A percentile compares a stretch with the other conserved stretches of the same genome.
These are phyloP conservation scores for Solanum appendiculatum DNA, from an alignment of 257 asterid species.

Conservation along the genomic window DNA sequence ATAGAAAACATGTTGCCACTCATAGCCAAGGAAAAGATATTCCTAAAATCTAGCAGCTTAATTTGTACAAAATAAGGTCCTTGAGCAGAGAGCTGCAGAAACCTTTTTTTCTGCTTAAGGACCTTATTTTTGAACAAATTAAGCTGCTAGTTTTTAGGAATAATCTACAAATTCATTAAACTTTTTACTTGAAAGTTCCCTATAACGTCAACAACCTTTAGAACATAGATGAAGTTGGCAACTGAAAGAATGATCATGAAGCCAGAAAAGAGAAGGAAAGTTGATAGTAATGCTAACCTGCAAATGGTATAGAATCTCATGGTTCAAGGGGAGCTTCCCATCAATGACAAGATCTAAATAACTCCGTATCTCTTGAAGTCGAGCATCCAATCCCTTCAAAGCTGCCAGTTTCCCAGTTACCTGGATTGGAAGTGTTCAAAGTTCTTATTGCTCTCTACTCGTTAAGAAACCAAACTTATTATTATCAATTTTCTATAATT, in stretches of 20 bases:
- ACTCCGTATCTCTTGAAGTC: constrained; percentile 71
- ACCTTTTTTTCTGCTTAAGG: background rate
- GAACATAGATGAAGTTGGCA: background rate
- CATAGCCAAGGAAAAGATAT: background rate
- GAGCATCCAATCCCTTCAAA: constrained; percentile 90
- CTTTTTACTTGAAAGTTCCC: background rate
- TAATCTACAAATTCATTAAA: background rate
- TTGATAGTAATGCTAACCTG: constrained; percentile 39
- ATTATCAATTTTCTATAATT: background rate
- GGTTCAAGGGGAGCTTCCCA: constrained; percentile 88
- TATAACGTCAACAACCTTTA: background rate
- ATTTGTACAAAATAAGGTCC: background rate
- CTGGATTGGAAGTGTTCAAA: constrained; percentile 21
- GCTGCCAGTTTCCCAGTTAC: constrained; percentile 93
- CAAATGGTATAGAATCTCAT: constrained; percentile 87
- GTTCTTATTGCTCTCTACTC: background rate
- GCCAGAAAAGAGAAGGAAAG: background rate
- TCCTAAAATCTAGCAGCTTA: background rate
- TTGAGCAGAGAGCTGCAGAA: background rate
- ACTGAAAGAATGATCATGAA: background rate
- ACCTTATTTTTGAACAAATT: background rate
- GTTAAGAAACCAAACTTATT: background rate
- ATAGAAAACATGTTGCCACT: background rate
- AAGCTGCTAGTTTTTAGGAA: background rate
- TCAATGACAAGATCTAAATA: constrained; percentile 83